phyloP scores from a whole-genome alignment of 2,329 filamentous ascomycete species.

The Aspergillus sp. region DNA sequence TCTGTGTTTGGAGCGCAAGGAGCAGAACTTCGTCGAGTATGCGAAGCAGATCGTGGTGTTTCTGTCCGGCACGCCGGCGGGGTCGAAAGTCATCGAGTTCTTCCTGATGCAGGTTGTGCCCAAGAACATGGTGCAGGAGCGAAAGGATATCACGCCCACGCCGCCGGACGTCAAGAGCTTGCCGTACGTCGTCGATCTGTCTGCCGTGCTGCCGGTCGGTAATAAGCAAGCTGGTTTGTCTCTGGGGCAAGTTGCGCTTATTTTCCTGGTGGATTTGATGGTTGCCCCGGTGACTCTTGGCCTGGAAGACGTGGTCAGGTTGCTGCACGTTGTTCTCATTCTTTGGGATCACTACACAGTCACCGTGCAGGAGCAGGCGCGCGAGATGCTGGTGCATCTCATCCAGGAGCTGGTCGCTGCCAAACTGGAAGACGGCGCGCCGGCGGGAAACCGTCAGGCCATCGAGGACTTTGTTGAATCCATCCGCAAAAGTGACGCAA shows the following conservation, averaged over 20 bases:
- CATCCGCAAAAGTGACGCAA: conserved; percentile 72
- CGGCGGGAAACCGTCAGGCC: conserved; percentile 58
- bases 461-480: conserved; percentile 85
- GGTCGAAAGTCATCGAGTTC: conserved; percentile 89
- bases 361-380: conserved; percentile 89
- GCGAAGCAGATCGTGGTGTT: conserved; percentile 98
- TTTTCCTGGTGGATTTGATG: conserved; percentile 90
- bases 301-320: conserved; percentile 69
- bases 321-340: conserved; percentile 85
- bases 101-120: conserved; percentile 83
- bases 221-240: conserved; percentile 91
- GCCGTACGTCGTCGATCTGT: conserved; percentile 83
- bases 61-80: conserved; percentile 73
- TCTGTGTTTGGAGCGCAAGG: conserved; percentile 82
- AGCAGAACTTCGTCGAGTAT: conserved; percentile 97
- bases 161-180: conserved; percentile 64
- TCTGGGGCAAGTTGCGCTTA: conserved; percentile 83
- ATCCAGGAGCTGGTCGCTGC: conserved; percentile 91
- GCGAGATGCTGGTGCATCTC: conserved; percentile 95
- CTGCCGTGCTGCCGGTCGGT: conserved; percentile 69
- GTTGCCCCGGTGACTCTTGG: conserved; percentile 78
- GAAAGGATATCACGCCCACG: conserved; percentile 59
- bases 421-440: conserved; percentile 61
- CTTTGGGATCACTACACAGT: conserved; percentile 97
- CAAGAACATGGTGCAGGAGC: conserved; percentile 91